These are phyloP conservation scores for Pueraria montana DNA, from an alignment of 306 rosid genomes.

Conservation along the genomic window DNA sequence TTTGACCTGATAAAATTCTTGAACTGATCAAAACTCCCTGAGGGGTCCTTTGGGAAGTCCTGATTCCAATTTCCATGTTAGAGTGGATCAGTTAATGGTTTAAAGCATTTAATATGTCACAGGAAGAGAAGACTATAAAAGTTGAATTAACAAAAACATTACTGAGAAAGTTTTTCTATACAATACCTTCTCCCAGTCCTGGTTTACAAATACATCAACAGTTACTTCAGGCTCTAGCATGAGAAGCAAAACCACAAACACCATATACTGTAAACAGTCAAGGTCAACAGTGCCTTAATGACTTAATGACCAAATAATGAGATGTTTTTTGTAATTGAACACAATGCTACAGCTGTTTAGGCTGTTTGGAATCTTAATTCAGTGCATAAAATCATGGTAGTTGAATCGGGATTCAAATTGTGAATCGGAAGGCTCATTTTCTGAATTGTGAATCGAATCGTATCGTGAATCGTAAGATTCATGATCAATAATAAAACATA, in stretches of 20 bases:
- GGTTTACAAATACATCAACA: constrained; percentile 75
- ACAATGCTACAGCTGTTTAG: not conserved
- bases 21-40: constrained; percentile 72
- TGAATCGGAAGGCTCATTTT: too few species aligned
- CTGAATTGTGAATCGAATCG: too few species aligned
- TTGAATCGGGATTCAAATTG: too few species aligned
- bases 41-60: constrained; percentile 88
- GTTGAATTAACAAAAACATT: constrained; percentile 19
- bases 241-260: constrained; percentile 66
- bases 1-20: constrained; percentile 70
- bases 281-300: constrained; percentile 41
- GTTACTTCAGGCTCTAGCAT: constrained; percentile 78
- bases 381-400: constrained; percentile 1
- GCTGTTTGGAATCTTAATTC: constrained; percentile 3
- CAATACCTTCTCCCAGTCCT: constrained; percentile 77
- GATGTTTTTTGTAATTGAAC: constrained; percentile 23
- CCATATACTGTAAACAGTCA: constrained; percentile 70
- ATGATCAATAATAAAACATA: too few species aligned
- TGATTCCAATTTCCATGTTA: constrained; percentile 47
- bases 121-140: not conserved
- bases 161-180: not conserved
- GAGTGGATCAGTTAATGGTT: constrained; percentile 38
- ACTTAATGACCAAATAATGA: constrained; percentile 28
- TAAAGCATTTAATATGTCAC: constrained; percentile 27
- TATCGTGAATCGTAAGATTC: too few species aligned